Evolutionary conservation across 2,329 filamentous ascomycete species (phyloP).

Genomic region (Aphanocladium album): DNA sequence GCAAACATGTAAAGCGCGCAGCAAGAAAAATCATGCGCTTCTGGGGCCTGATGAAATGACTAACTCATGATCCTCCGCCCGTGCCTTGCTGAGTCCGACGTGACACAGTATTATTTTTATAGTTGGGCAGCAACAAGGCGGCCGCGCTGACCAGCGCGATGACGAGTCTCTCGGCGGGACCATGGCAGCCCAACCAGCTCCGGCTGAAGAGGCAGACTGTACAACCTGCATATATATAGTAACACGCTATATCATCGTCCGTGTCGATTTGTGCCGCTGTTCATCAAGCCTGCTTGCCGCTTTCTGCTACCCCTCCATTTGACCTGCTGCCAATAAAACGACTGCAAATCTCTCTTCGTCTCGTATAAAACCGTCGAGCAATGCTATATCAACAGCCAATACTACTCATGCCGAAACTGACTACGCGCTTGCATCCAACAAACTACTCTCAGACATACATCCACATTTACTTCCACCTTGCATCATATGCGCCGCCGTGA

Average conservation of each 20-base stretch:
- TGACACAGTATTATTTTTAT: conserved; percentile 1
- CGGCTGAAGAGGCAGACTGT: conserved; percentile 1
- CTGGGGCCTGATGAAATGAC: background rate
- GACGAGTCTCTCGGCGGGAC: conserved; percentile 4
- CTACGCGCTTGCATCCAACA: background rate
- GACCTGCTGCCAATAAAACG: conserved; percentile 1
- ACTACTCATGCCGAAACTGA: background rate
- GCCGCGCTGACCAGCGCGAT: background rate
- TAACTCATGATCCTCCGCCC: background rate
- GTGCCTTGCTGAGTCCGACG: background rate
- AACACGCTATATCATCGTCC: background rate
- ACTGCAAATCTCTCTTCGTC: background rate
- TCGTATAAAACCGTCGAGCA: background rate
- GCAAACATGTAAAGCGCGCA: background rate
- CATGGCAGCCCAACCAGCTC: conserved; percentile 8
- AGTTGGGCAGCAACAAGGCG: conserved; percentile 12
- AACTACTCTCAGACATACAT: background rate
- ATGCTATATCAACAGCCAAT: conserved; percentile 4
- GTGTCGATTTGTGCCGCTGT: background rate
- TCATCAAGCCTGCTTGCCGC: background rate
- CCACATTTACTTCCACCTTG: background rate
- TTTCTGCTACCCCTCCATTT: conserved; percentile 6
- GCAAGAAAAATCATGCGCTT: background rate
- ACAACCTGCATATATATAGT: conserved; percentile 13
- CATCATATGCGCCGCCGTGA: conserved; percentile 8